Conservation (phyloP, 768 basidiomycete genomes). For the Phylloporus arenicola region DNA sequence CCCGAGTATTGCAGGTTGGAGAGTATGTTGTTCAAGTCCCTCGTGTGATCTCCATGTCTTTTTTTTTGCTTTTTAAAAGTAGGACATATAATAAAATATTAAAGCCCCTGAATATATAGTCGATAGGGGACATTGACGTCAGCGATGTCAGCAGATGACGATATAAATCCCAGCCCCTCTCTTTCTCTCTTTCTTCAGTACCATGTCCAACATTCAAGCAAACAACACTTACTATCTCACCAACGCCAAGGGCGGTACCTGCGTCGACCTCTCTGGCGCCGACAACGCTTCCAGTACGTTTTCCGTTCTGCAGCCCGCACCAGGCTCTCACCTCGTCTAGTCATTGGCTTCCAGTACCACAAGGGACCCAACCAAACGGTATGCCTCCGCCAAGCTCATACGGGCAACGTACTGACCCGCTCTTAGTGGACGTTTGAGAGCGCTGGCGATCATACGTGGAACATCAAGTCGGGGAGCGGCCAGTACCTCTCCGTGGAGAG, state of each 20-base stretch:
- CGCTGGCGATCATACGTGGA: constrained; percentile 27
- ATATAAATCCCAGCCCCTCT: neutral
- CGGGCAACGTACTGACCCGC: too few species aligned
- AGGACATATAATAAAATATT: too few species aligned
- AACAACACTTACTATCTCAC: constrained; percentile 41
- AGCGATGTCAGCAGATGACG: neutral
- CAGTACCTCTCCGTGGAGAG: constrained; percentile 36
- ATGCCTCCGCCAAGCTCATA: neutral
- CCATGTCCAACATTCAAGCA: constrained; percentile 25
- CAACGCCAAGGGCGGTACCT: constrained; percentile 49
- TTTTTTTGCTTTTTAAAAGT: neutral
- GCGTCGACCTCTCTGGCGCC: constrained; percentile 49
- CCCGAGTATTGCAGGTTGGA: constrained; percentile 80
- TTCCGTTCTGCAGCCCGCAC: neutral
- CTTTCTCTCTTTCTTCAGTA: neutral
- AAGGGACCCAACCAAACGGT: constrained; percentile 48
- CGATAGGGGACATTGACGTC: neutral
- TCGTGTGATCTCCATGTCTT: constrained; percentile 32
- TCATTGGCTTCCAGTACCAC: constrained; percentile 45
- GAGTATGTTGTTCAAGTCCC: constrained; percentile 64
- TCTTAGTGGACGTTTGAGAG: constrained; percentile 44
- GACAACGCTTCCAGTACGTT: constrained; percentile 45
- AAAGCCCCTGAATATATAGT: too few species aligned
- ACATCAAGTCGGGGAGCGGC: constrained; percentile 40
- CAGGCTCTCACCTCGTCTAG: constrained; percentile 19